A percentile compares a stretch with the other conserved stretches of the same genome.
These are phyloP conservation scores for Ottelia alismoides DNA, from an alignment of 106 monocot species.

Conservation along the genomic window DNA sequence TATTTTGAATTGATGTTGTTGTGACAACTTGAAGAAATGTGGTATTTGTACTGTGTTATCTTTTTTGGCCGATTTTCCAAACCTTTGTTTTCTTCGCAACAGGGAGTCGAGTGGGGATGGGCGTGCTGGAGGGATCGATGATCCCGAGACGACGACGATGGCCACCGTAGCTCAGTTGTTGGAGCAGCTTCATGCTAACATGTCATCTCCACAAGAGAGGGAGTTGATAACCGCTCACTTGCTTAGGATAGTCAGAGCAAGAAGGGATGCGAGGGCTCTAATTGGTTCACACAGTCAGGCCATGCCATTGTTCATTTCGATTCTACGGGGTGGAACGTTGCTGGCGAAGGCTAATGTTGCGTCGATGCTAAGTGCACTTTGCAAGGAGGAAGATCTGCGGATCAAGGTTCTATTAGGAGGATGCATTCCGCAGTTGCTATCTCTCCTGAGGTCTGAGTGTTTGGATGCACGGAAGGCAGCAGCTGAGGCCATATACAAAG, in stretches of 20 bases:
- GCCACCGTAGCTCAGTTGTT: conserved; percentile 52
- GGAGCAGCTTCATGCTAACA: conserved; percentile 57
- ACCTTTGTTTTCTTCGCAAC: too few relatives aligned
- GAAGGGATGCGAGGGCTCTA: conserved; percentile 45
- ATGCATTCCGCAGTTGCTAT: conserved; percentile 58
- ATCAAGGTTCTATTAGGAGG: conserved; percentile 71
- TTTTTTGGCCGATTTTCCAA: too few relatives aligned
- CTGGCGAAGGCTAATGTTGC: conserved; percentile 60
- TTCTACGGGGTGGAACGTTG: conserved; percentile 47
- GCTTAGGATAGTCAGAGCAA: conserved; percentile 26
- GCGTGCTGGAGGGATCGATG: too few relatives aligned
- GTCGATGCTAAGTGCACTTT: conserved; percentile 44
- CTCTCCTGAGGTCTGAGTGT: conserved; percentile 57
- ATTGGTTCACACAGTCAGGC: conserved; percentile 71
- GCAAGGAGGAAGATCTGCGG: conserved; percentile 71
- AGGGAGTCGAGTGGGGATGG: too few relatives aligned
- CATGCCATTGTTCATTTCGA: conserved; percentile 73
- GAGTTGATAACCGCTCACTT: conserved; percentile 43
- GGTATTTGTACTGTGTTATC: too few relatives aligned
- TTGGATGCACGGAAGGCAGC: conserved; percentile 56
- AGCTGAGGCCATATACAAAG: conserved; percentile 73
- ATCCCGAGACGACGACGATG: too few relatives aligned
- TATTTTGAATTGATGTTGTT: too few relatives aligned
- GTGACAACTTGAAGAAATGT: too few relatives aligned
- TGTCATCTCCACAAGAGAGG: conserved; percentile 50